These are phyloP conservation scores for Calamus simplicifolius DNA, from an alignment of 176 grass and related monocot genomes.

Conservation along the genomic window DNA sequence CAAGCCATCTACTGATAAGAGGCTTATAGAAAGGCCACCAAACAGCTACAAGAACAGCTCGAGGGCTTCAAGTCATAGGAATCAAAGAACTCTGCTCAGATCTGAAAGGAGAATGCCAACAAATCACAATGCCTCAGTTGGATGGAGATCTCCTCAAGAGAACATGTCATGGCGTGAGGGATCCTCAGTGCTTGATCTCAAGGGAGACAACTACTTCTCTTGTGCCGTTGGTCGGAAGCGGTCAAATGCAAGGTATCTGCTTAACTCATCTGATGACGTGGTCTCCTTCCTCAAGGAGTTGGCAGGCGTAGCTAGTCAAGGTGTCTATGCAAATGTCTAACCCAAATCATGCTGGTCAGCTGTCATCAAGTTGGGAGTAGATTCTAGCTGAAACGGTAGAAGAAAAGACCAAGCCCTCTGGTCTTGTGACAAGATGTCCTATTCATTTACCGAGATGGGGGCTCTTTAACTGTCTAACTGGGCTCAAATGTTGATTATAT, in stretches of 20 bases:
- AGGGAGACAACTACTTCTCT: conserved; percentile 96
- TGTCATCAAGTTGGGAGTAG: too few relatives aligned
- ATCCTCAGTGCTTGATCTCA: conserved; percentile 89
- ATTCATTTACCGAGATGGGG: too few relatives aligned
- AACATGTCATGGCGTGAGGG: conserved; percentile 73
- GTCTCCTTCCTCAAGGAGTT: conserved; percentile 74
- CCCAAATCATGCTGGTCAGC: too few relatives aligned
- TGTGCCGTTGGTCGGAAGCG: conserved; percentile 87
- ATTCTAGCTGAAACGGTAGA: too few relatives aligned
- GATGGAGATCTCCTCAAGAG: conserved; percentile 35
- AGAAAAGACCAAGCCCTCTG: too few relatives aligned
- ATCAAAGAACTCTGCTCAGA: conserved; percentile 33
- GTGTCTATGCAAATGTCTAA: too few relatives aligned
- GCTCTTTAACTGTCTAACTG: too few relatives aligned
- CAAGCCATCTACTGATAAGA: conserved; percentile 40
- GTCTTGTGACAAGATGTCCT: too few relatives aligned
- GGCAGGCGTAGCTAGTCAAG: conserved; percentile 22
- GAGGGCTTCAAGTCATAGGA: conserved; percentile 41
- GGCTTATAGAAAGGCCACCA: conserved; percentile 38
- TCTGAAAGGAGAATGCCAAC: conserved; percentile 40
- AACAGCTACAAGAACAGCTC: conserved; percentile 50
- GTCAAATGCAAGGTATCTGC: conserved; percentile 74
- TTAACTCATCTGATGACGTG: conserved; percentile 80
- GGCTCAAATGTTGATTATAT: too few relatives aligned
- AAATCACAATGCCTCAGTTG: conserved; percentile 21